These are phyloP conservation scores for Zygosaccharomyces bailii DNA, from an alignment of 805 yeast genomes.

Conservation along the genomic window DNA sequence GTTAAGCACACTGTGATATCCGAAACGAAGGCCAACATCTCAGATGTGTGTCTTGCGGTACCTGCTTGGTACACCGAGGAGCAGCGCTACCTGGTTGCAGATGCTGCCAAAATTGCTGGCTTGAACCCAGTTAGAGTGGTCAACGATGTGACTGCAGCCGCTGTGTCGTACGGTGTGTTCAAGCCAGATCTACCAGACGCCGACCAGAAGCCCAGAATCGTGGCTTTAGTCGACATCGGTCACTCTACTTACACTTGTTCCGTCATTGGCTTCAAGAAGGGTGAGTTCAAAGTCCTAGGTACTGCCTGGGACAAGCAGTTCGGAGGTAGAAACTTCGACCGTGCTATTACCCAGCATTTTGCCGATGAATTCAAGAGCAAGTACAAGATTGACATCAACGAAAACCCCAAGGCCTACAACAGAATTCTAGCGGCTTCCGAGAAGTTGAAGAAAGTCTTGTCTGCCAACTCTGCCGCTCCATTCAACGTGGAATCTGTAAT, in stretches of 20 bases:
- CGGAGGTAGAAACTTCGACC: constrained; percentile 97
- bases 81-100: constrained; percentile 94
- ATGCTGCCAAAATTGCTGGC: constrained; percentile 94
- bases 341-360: constrained; percentile 89
- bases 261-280: constrained; percentile 88
- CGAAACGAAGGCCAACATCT: constrained; percentile 74
- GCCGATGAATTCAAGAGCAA: constrained; percentile 88
- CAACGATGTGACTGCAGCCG: constrained; percentile 97
- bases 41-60: constrained; percentile 89
- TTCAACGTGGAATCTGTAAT: constrained; percentile 93
- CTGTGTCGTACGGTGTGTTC: constrained; percentile 98
- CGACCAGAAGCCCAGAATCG: constrained; percentile 74
- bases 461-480: constrained; percentile 94
- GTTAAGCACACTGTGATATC: constrained; percentile 72
- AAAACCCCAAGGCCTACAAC: constrained; percentile 91
- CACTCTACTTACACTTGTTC: constrained; percentile 92
- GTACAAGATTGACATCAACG: constrained; percentile 88
- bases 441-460: constrained; percentile 88
- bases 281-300: constrained; percentile 90
- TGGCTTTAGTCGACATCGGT: constrained; percentile 95
- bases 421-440: constrained; percentile 91
- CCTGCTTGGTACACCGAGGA: constrained; percentile 97
- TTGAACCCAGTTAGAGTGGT: constrained; percentile 97
- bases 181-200: constrained; percentile 90
- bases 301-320: constrained; percentile 92